These are phyloP conservation scores for Hura crepitans DNA, from an alignment of 441 rosid species.

Conservation along the genomic window DNA sequence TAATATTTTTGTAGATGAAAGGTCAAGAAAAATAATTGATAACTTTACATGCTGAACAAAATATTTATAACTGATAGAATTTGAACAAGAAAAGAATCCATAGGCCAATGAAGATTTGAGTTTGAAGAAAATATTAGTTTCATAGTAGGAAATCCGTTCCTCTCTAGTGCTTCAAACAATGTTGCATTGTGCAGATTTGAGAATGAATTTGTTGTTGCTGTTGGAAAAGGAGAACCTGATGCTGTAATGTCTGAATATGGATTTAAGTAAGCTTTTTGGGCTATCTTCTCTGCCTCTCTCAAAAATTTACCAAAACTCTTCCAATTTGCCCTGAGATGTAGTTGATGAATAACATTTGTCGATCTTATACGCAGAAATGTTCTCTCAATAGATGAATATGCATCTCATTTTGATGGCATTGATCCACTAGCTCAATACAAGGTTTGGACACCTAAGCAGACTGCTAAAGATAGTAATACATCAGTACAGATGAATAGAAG, in stretches of 20 bases:
- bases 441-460: conserved; percentile 42
- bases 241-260: conserved; percentile 76
- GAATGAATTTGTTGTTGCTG: conserved; percentile 70
- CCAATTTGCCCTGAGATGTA: background rate
- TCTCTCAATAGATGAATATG: conserved; percentile 70
- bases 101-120: background rate
- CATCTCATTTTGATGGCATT: conserved; percentile 63
- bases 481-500: conserved; percentile 22
- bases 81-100: background rate
- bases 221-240: conserved; percentile 88
- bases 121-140: background rate
- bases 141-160: background rate
- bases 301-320: background rate
- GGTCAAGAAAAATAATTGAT: background rate
- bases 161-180: background rate
- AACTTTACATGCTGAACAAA: background rate
- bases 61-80: background rate
- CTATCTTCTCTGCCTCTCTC: conserved; percentile 1
- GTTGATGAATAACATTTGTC: conserved; percentile 8
- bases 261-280: conserved; percentile 46
- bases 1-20: background rate
- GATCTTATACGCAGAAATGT: conserved; percentile 57
- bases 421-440: conserved; percentile 74
- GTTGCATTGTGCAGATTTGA: conserved; percentile 41
- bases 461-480: conserved; percentile 24